Base-by-base conservation (phyloP, 148 eudicot species). In the Rhododendron molle region DNA sequence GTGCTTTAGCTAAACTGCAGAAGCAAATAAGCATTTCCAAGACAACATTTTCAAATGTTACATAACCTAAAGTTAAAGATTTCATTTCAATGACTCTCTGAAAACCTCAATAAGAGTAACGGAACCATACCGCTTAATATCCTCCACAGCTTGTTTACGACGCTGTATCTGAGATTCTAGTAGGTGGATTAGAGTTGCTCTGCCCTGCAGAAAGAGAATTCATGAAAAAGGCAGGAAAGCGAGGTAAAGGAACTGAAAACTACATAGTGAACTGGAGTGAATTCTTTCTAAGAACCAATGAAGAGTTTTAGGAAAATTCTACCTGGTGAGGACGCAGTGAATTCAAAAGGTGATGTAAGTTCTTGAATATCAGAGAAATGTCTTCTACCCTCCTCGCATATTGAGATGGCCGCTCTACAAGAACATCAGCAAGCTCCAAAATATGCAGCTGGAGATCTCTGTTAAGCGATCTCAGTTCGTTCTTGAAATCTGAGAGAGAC, bases 371-470 rank as follows among this genome's bases (percentile, higher is more conserved):
- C 47, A 96, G 91, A 26, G 99, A 96, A 38, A 96, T 94, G 28
- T 95, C 98, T 92, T 95, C 99, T 58, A 96, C 99, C 89, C 98
- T 91, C 90, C 98, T 91, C 44, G 96, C 98, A 90, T 95, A 96
- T 71, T 96, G 98, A 20, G 98, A 95, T 78, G 99, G 99, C 54
- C 99, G 90, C 89, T 96, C 98, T 32, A 94, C 86, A 65, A 96
- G 96, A 91, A 96, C 91, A 85, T 96, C 99, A 89, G 97, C 98
- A 71, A 96, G 96, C 93, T 96, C 99, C 91, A 96, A 90, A 85
- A 96, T 78, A 87, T 96, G 96, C 79, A 95, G 91, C 85, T 96
- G 99, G 87, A 96, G 86, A 84, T 93, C 98, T 90, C 99, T 90
- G 84, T 96, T 96, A 21, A 96, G 97, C 2, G 95, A 86, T 88